Percentiles rank a stretch among this genome's conserved stretches.
phyloP scores from a whole-genome alignment of 1,139 yeast species.

The Saccharomycopsis hybrid region DNA sequence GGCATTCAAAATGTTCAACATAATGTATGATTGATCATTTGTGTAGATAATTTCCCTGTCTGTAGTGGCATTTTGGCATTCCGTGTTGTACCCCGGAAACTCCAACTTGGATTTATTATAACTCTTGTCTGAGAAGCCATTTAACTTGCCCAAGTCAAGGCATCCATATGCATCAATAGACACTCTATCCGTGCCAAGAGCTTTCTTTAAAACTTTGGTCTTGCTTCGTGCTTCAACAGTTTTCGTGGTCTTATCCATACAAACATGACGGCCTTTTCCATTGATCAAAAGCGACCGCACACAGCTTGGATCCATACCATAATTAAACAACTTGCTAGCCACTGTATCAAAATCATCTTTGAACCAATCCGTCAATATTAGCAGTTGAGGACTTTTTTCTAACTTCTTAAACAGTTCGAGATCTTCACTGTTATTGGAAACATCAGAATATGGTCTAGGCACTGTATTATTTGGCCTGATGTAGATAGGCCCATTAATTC shows the following conservation, averaged over 20 bases:
- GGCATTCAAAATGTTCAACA: conserved; percentile 30
- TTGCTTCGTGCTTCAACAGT: conserved; percentile 19
- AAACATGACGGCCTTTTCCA: conserved; percentile 33
- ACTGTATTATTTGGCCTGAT: conserved; percentile 27
- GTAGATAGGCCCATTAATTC: conserved; percentile 32
- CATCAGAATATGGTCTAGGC: conserved; percentile 28
- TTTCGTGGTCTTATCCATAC: conserved; percentile 19
- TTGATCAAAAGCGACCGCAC: conserved; percentile 31
- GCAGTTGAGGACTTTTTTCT: conserved; percentile 27
- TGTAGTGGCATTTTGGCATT: conserved; percentile 25
- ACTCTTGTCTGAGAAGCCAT: conserved; percentile 16
- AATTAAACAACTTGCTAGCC: conserved; percentile 22
- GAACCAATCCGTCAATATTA: conserved; percentile 31
- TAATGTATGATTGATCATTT: conserved; percentile 21
- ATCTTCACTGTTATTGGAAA: conserved; percentile 24
- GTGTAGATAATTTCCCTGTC: conserved; percentile 27
- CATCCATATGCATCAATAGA: conserved; percentile 20
- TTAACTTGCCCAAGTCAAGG: conserved; percentile 18
- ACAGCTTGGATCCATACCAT: conserved; percentile 34
- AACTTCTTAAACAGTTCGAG: conserved; percentile 23
- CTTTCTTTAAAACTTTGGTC: too few relatives aligned
- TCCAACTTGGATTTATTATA: conserved; percentile 22
- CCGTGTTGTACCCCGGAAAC: conserved; percentile 30
- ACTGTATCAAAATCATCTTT: conserved; percentile 29
- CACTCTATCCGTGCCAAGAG: too few relatives aligned